phyloP scores from a whole-genome alignment of 2,329 filamentous ascomycete species.

The Arachnopeziza araneosa region DNA sequence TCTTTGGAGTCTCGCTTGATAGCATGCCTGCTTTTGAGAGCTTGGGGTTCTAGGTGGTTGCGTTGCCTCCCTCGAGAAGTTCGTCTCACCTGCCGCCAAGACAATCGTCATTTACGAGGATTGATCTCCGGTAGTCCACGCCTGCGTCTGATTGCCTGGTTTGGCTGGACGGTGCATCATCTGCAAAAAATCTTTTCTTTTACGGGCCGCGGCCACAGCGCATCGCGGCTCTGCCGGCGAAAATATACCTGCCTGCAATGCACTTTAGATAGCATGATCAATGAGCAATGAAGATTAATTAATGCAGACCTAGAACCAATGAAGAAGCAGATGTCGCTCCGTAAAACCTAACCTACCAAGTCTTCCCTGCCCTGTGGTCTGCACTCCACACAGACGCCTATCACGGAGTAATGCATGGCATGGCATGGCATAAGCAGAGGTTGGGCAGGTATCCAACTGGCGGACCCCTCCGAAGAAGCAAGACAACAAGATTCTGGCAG shows the following conservation, averaged over 20 bases:
- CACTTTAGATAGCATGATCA: not conserved
- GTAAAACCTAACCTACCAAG: not conserved
- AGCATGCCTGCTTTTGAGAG: not conserved
- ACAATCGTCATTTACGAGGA: not conserved
- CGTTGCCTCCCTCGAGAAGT: not conserved
- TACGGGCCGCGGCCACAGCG: not conserved
- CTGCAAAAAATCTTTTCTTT: not conserved
- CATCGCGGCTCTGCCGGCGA: not conserved
- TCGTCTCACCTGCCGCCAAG: not conserved
- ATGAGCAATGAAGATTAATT: not conserved
- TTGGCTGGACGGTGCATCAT: not conserved
- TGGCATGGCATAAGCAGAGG: not conserved
- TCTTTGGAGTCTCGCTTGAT: slow-evolving; percentile 27
- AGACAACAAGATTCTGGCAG: not conserved
- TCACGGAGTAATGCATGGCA: not conserved
- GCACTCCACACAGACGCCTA: not conserved
- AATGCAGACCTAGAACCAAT: not conserved
- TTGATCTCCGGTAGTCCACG: not conserved
- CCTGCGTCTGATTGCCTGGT: too few species aligned
- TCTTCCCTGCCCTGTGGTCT: not conserved
- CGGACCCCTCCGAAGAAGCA: not conserved
- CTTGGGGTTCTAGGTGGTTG: not conserved
- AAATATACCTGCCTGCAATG: not conserved
- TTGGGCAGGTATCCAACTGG: too few species aligned
- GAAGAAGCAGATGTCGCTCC: not conserved